A percentile compares a stretch with the other conserved stretches of the same genome.
Conservation (phyloP, 257 asterid species). For the Fraxinus excelsior region DNA sequence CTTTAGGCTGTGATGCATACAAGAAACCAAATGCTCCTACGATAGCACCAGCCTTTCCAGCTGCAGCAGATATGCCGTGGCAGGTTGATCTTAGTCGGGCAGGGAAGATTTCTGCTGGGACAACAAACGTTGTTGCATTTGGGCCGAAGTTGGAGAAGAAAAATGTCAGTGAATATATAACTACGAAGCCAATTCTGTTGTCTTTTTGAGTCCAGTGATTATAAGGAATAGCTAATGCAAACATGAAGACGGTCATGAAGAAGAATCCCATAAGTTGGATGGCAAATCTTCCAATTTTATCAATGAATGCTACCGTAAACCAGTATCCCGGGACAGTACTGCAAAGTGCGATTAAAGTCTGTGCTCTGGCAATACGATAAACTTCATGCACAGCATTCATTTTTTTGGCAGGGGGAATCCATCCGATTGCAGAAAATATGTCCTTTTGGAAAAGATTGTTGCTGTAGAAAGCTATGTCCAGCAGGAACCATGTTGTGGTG, state of each 20-base stretch:
- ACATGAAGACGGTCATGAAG: constrained; percentile 52
- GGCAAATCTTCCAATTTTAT: constrained; percentile 38
- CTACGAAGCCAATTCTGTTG: constrained; percentile 37
- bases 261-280: constrained; percentile 51
- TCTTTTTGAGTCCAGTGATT: constrained; percentile 40
- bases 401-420: constrained; percentile 27
- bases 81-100: too few species aligned
- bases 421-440: constrained; percentile 41
- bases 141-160: too few species aligned
- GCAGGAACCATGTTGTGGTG: too few species aligned
- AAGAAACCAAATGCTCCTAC: constrained; percentile 48
- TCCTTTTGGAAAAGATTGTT: constrained; percentile 53
- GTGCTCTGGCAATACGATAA: constrained; percentile 38
- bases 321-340: constrained; percentile 50
- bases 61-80: too few species aligned
- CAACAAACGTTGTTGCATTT: too few species aligned
- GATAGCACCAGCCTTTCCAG: too few species aligned
- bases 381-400: constrained; percentile 46
- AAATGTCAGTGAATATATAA: too few species aligned
- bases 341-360: constrained; percentile 40
- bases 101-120: too few species aligned
- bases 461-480: too few species aligned
- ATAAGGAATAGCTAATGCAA: constrained; percentile 46
- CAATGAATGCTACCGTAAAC: constrained; percentile 42
- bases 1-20: constrained; percentile 37